Base-by-base conservation (phyloP, 495 filamentous ascomycete genomes). In the Lasiosphaeria hispida region DNA sequence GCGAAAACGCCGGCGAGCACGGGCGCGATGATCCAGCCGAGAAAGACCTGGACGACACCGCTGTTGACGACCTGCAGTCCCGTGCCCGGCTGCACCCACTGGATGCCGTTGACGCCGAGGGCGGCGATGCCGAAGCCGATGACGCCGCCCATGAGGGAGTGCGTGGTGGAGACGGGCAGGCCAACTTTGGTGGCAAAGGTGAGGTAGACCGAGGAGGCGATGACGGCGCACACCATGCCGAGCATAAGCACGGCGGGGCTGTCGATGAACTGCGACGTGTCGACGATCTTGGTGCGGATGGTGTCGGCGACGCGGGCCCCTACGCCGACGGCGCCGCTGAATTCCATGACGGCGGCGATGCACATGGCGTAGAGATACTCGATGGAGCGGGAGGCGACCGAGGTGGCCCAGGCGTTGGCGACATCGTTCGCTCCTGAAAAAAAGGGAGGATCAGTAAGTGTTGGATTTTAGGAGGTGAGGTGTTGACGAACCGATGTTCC, bases 351-450 rank as follows among this genome's bases (percentile, higher is more conserved):
- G 40, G 82, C 79, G 6, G 77, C 84, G 41, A 85, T 67, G 13
- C 83, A 55, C 85, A 87, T 87, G 45, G 86, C 86, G 69, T 86
- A 83, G 38, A 77, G 48, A 60, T 84, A 78, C n/a, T 82, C 80
- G 63, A 89, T 67, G 51, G 86, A 87, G 14, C 85, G 76, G 5
- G 86, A 87, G 23, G 84, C 85, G 43, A 88, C 86, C 61, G 80
- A 85, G 60, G 86, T 88, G 6, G 86, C 86, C 76, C 81, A 89
- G 18, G 85, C 78, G 72, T 91, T 91, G 59, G 87, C 87, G 40
- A 90, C 87, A 87, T 91, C 87, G 72, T 90, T 81, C 7, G 39
- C 23, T 30, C 5, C 23, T 30, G 23, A 30, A 30, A 2, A 5
- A 5, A 30, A 30, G n/a, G n/a, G 23, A 30, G 23, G 23, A 30